Percentiles rank a stretch among this genome's conserved stretches.
phyloP scores from a whole-genome alignment of 2,329 filamentous ascomycete species.

The Escovopsis weberi region DNA sequence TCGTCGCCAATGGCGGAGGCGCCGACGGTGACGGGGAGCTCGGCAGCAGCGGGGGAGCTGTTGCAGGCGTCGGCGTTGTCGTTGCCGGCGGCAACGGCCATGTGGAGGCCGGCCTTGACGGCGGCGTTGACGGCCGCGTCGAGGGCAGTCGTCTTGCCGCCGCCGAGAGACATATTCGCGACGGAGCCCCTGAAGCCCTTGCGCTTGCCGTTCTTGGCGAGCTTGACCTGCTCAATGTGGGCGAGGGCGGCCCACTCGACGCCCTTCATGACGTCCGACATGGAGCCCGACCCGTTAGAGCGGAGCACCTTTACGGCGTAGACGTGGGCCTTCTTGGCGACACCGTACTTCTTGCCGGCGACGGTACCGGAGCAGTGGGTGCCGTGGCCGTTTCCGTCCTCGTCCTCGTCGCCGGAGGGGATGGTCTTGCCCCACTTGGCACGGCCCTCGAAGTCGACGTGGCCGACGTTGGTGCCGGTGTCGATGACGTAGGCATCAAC shows the following conservation, averaged over 20 bases:
- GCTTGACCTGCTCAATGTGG: conserved; percentile 61
- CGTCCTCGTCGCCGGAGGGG: conserved; percentile 66
- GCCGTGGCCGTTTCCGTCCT: conserved; percentile 94
- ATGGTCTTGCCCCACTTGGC: conserved; percentile 97
- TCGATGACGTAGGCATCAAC: conserved; percentile 98
- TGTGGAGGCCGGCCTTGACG: conserved; percentile 84
- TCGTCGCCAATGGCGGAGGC: conserved; percentile 86
- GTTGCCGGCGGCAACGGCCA: conserved; percentile 94
- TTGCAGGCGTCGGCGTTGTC: conserved; percentile 99
- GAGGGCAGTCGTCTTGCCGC: conserved; percentile 86
- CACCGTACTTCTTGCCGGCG: conserved; percentile 96
- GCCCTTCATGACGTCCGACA: conserved; percentile 97
- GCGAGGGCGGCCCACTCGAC: conserved; percentile 83
- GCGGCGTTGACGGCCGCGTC: conserved; percentile 90
- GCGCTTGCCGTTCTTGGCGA: conserved; percentile 73
- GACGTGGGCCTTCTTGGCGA: conserved; percentile 95
- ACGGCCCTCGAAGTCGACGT: conserved; percentile 95
- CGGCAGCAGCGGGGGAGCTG: conserved; percentile 91
- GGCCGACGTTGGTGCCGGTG: conserved; percentile 84
- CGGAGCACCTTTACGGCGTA: conserved; percentile 97
- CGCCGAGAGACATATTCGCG: conserved; percentile 98
- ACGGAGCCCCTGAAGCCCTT: conserved; percentile 98
- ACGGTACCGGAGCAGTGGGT: conserved; percentile 99
- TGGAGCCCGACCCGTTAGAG: conserved; percentile 93
- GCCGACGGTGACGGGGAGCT: conserved; percentile 88